A percentile compares a stretch with the other conserved stretches of the same genome.
Evolutionary conservation across 306 rosid genomes (phyloP).

Genomic region (Datisca glomerata): DNA sequence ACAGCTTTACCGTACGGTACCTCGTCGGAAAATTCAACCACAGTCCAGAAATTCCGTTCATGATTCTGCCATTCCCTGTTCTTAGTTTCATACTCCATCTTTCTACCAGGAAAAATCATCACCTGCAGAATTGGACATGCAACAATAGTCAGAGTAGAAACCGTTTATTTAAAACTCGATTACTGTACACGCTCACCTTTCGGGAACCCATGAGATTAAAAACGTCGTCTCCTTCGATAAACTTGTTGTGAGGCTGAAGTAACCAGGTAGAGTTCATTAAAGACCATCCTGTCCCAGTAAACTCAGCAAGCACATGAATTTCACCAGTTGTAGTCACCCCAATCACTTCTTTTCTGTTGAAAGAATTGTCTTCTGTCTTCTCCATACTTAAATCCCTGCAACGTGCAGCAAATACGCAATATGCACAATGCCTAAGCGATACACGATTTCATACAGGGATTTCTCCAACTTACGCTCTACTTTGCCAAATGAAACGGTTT

Average conservation of each 20-base stretch:
- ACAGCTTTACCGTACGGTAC: neutral
- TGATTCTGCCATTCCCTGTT: neutral
- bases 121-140: no score
- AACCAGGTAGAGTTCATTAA: neutral
- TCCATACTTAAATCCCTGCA: no score
- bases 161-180: no score
- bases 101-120: neutral
- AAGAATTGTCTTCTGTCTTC: no score
- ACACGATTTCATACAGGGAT: no score
- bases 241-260: neutral
- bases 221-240: neutral
- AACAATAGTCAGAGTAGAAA: no score
- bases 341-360: neutral
- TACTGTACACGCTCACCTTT: neutral
- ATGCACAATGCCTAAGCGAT: no score
- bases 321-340: neutral
- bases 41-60: neutral
- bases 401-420: no score
- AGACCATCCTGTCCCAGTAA: neutral
- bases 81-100: neutral
- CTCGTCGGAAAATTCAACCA: neutral
- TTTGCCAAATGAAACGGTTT: no score
- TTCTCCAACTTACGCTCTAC: neutral
- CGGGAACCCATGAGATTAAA: neutral
- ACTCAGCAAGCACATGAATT: neutral